Base-by-base conservation (phyloP, 371 early-diverging fungal species). In the Rhizomucor miehei region DNA sequence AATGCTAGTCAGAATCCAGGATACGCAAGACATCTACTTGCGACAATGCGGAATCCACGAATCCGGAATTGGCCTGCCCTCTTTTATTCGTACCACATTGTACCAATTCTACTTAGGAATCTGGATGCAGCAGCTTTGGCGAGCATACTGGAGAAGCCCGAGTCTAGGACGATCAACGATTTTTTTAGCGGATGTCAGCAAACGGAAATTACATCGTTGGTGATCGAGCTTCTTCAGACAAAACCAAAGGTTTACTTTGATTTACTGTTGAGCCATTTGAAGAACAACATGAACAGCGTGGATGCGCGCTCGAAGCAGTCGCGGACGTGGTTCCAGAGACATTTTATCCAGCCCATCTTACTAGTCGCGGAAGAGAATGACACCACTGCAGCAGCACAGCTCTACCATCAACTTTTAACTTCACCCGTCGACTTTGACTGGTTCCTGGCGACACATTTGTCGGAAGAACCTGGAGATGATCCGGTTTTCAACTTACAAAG, bases 131-230 rank as follows among this genome's bases (percentile, higher is more conserved):
- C 38, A 2, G 19, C 49, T 6, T 39, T 66, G 14, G 25, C 19
- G 20, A 64, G 63, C 59, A 49, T 71, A 19, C 25, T 67, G 9
- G 45, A 43, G 17, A n/a, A 53, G 24, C 23, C 41, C 1, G n/a
- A 36, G 8, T 11, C 55, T 12, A 20, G 25, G 2, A 58, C 67
- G 0, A 17, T 73, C 14, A 8, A 59, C 2, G 51, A 57, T 0
- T 73, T 69, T n/a, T 73, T 73, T 52, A 56, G 63, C 12, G 62
- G 60, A 10, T 65, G 59, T 6, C 47, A 66, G 11, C 73, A 73
- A 48, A 48, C 59, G 8, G 56, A 62, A 1, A 69, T 52, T 17
- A 55, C 62, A 10, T 24, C 51, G 3, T 41, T 73, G 17, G 60
- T 69, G 12, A 40, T 40, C 3, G 35, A 50, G 0, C n/a, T 73